Percentiles rank a stretch among this genome's conserved stretches.
These are phyloP conservation scores for Exobasidium cylindrosporum DNA, from an alignment of 1,284 basidiomycete genomes.

Conservation along the genomic window DNA sequence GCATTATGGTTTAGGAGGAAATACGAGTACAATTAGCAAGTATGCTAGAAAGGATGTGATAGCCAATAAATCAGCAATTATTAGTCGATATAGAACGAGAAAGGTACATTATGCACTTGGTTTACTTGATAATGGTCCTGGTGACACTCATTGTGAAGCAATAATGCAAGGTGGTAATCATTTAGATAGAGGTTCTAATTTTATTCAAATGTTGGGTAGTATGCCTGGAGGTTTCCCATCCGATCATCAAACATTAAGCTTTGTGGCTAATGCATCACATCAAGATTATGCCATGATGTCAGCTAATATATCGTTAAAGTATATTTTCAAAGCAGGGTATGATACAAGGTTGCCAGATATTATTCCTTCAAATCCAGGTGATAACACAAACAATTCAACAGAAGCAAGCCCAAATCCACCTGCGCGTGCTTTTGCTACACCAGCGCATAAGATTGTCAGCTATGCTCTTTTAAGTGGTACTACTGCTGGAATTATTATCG, in stretches of 20 bases:
- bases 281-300: constrained; percentile 48
- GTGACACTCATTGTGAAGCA: constrained; percentile 43
- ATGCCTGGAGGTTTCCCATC: constrained; percentile 23
- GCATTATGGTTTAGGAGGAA: constrained; percentile 35
- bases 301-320: constrained; percentile 30
- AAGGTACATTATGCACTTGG: constrained; percentile 43
- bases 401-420: constrained; percentile 11
- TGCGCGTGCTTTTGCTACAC: constrained; percentile 40
- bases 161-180: constrained; percentile 42
- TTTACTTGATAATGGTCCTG: constrained; percentile 46
- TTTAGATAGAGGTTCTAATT: constrained; percentile 36
- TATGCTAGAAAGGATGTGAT: constrained; percentile 37
- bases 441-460: constrained; percentile 40
- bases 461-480: constrained; percentile 40
- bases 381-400: constrained; percentile 19
- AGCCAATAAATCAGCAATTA: constrained; percentile 23
- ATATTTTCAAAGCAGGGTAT: constrained; percentile 31
- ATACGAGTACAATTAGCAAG: constrained; percentile 23
- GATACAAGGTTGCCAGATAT: constrained; percentile 25
- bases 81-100: constrained; percentile 28
- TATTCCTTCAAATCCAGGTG: constrained; percentile 35
- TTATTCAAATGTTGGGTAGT: constrained; percentile 22
- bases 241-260: constrained; percentile 35
- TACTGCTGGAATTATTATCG: constrained; percentile 27
- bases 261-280: constrained; percentile 43